These are phyloP conservation scores for Picocystis sp. DNA, from an alignment of 163 green algal species.

Conservation along the genomic window DNA sequence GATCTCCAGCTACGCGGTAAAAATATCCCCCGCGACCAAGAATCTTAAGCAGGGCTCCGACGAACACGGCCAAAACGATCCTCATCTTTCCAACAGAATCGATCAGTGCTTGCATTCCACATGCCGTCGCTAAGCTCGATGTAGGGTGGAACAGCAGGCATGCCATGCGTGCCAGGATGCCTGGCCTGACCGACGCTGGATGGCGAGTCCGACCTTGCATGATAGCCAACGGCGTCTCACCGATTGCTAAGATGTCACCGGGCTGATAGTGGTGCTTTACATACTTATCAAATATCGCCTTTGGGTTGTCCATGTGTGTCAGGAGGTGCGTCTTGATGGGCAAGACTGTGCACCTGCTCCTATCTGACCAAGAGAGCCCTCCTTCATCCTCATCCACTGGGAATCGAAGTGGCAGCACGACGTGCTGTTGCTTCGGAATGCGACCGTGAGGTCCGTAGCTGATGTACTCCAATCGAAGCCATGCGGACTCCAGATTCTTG, in stretches of 20 bases:
- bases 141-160: constrained; percentile 21
- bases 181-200: constrained; percentile 7
- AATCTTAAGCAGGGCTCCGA: not conserved
- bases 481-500: constrained; percentile 3
- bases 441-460: constrained; percentile 18
- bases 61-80: not conserved
- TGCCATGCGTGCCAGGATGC: constrained; percentile 8
- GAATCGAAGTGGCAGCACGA: constrained; percentile 17
- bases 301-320: constrained; percentile 18
- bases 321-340: constrained; percentile 22
- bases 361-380: not conserved
- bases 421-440: constrained; percentile 9
- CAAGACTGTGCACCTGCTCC: not conserved
- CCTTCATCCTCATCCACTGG: not conserved
- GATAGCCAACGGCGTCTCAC: constrained; percentile 22
- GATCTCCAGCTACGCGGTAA: constrained; percentile 16
- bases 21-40: constrained; percentile 15
- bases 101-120: constrained; percentile 20
- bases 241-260: constrained; percentile 20
- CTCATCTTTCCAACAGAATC: constrained; percentile 1
- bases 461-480: constrained; percentile 13
- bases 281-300: constrained; percentile 13
- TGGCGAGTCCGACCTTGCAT: constrained; percentile 25
- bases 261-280: constrained; percentile 6
- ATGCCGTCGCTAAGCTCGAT: constrained; percentile 19